Evolutionary conservation across 2,329 filamentous ascomycete species (phyloP).

Genomic region (Ploettnerulaceae sp.): DNA sequence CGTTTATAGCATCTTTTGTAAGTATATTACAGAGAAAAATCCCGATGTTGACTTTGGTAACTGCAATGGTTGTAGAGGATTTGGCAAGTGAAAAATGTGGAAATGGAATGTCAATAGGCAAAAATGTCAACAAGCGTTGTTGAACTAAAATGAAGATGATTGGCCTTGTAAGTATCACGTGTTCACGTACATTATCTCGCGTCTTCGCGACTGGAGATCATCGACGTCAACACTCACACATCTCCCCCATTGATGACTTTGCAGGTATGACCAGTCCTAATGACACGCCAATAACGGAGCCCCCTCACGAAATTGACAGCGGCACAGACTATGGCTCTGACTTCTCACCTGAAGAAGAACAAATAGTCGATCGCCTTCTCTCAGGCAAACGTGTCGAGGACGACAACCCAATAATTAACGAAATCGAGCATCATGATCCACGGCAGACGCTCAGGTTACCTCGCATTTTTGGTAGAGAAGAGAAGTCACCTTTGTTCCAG

Average conservation of each 20-base stretch:
- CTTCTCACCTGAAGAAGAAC: constrained; percentile 52
- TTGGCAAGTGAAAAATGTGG: too few species aligned
- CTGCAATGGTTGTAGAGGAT: neutral
- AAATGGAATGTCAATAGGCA: too few species aligned
- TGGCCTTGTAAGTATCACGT: neutral
- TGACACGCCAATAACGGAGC: neutral
- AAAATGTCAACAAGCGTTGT: too few species aligned
- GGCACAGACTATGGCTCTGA: constrained; percentile 61
- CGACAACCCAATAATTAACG: constrained; percentile 27
- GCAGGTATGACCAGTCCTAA: constrained; percentile 27
- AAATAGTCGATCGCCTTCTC: constrained; percentile 47
- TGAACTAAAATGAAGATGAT: too few species aligned
- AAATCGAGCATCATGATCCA: constrained; percentile 33
- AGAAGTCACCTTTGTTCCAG: constrained; percentile 27
- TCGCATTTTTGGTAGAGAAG: constrained; percentile 38
- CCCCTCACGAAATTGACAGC: constrained; percentile 9
- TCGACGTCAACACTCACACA: constrained; percentile 4
- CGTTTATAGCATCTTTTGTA: neutral
- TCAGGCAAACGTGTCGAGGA: constrained; percentile 33
- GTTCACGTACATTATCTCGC: neutral
- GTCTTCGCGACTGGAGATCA: neutral
- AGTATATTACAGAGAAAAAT: constrained; percentile 13
- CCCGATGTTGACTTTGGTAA: constrained; percentile 12
- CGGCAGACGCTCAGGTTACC: constrained; percentile 36
- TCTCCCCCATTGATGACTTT: neutral